Percentiles rank a stretch among this genome's conserved stretches.
phyloP scores from a whole-genome alignment of 306 rosid species.

The Argentina anserina region DNA sequence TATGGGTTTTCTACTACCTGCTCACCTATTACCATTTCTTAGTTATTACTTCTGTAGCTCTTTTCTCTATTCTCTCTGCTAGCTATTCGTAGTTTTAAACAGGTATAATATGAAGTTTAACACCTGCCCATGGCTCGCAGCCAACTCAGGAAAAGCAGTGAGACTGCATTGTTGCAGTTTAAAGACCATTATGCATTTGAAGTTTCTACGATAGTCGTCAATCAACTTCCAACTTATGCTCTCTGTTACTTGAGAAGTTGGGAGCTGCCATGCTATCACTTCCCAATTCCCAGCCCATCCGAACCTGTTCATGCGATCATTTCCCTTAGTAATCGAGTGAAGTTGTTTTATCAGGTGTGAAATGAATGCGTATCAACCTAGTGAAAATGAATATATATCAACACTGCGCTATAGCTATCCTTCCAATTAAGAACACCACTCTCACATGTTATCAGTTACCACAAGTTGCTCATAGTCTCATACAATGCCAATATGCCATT shows the following conservation, averaged over 20 bases:
- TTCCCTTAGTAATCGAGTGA: too few relatives aligned
- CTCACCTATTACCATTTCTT: neutral
- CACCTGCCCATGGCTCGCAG: neutral
- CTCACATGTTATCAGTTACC: too few relatives aligned
- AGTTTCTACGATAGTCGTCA: neutral
- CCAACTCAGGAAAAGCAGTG: neutral
- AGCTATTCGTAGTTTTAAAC: neutral
- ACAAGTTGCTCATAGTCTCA: too few relatives aligned
- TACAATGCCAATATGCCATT: too few relatives aligned
- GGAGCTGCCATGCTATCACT: too few relatives aligned
- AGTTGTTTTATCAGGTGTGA: too few relatives aligned
- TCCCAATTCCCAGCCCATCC: neutral
- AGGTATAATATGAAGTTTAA: neutral
- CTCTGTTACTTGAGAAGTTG: neutral
- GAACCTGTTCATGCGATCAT: neutral
- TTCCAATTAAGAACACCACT: too few relatives aligned
- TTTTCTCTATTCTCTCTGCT: neutral
- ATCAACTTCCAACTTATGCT: neutral
- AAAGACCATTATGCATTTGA: neutral
- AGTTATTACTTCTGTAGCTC: neutral
- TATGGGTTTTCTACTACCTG: neutral
- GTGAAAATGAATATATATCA: too few relatives aligned
- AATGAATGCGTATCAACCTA: too few relatives aligned
- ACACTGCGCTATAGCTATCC: too few relatives aligned
- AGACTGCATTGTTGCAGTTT: neutral